Conservation (phyloP, 1,284 basidiomycete genomes). For the Laetiporus sulphureus region DNA sequence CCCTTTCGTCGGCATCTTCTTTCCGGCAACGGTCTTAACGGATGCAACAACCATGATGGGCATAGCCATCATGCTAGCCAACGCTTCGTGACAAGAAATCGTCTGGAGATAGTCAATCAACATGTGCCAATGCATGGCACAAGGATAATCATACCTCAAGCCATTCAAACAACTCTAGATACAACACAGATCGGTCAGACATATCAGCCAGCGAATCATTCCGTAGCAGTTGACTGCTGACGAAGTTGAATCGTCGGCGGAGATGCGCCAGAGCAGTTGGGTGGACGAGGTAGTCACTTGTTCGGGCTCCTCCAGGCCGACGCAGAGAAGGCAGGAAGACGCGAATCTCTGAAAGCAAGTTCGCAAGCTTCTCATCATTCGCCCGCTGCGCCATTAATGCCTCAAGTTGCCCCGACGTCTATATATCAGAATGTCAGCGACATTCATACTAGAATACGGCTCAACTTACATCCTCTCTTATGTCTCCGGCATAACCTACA, state of each 20-base stretch:
- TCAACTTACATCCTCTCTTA: constrained; percentile 72
- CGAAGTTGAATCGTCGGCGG: constrained; percentile 79
- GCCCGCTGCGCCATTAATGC: constrained; percentile 63
- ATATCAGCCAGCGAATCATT: constrained; percentile 91
- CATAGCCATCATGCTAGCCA: constrained; percentile 94
- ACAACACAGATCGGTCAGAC: constrained; percentile 82
- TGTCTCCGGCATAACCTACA: constrained; percentile 77
- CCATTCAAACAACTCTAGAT: constrained; percentile 87
- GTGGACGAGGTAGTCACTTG: constrained; percentile 84
- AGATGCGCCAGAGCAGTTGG: constrained; percentile 87
- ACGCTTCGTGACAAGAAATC: constrained; percentile 83
- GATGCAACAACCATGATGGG: constrained; percentile 82
- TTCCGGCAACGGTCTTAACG: constrained; percentile 53
- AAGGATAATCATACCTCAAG: constrained; percentile 59
- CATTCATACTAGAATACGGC: background rate
- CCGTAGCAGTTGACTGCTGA: constrained; percentile 76
- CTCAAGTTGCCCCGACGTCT: constrained; percentile 75
- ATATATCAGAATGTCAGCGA: constrained; percentile 10
- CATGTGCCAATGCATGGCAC: constrained; percentile 1
- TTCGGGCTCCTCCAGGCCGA: constrained; percentile 61
- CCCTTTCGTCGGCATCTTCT: constrained; percentile 30
- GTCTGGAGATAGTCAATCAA: constrained; percentile 35
- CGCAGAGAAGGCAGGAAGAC: constrained; percentile 75
- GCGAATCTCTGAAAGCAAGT: constrained; percentile 62
- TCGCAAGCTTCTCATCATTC: constrained; percentile 68